phyloP scores from a whole-genome alignment of 495 filamentous ascomycete genomes.

The Glutinoglossum americanum region DNA sequence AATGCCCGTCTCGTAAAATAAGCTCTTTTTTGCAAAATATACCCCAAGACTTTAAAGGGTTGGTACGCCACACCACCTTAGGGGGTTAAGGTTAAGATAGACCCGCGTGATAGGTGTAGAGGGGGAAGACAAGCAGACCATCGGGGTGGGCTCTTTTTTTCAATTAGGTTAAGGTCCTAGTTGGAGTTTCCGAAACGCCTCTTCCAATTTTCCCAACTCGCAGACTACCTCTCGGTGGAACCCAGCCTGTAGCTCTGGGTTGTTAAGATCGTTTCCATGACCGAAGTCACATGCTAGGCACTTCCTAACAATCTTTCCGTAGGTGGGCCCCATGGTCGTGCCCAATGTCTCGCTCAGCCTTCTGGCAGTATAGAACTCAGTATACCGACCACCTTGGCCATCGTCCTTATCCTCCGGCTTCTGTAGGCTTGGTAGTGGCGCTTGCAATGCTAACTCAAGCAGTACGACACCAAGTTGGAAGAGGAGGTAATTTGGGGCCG shows the following conservation, averaged over 20 bases:
- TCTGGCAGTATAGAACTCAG: slow-evolving; percentile 16
- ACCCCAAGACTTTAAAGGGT: too few species aligned
- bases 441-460: slow-evolving; percentile 13
- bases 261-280: slow-evolving; percentile 13
- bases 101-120: too few species aligned
- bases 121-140: too few species aligned
- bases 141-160: too few species aligned
- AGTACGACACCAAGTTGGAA: slow-evolving; percentile 16
- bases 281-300: slow-evolving; percentile 21
- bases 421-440: slow-evolving; percentile 8
- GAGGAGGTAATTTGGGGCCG: slow-evolving; percentile 11
- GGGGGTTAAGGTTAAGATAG: too few species aligned
- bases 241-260: slow-evolving; percentile 13
- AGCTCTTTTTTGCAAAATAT: too few species aligned
- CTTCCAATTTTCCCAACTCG: slow-evolving; percentile 15
- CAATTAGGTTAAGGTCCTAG: too few species aligned
- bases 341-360: slow-evolving; percentile 7
- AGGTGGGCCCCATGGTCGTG: slow-evolving; percentile 8
- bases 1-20: too few species aligned
- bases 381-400: slow-evolving; percentile 3
- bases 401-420: slow-evolving; percentile 4
- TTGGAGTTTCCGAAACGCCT: too few species aligned
- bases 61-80: too few species aligned
- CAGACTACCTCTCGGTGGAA: slow-evolving; percentile 18
- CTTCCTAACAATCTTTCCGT: slow-evolving; percentile 16